Evolutionary conservation across 2,329 filamentous ascomycete genomes (phyloP), one percentile per base, ranked within the genome.

Genomic region (Cadophora gregata): DNA sequence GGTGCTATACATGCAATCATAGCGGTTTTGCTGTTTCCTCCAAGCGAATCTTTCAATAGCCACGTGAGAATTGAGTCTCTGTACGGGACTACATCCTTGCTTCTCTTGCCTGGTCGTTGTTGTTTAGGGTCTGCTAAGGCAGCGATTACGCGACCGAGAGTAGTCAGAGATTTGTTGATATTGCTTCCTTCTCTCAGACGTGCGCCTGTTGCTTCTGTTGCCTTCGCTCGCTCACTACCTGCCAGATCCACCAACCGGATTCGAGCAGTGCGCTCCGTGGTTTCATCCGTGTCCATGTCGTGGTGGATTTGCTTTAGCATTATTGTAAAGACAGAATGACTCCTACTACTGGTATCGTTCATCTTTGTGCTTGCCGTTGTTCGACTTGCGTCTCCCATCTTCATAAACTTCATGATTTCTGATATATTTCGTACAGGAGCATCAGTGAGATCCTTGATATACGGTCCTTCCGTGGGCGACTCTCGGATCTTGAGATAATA

Each of bases 1-100:
- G 96, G 96, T 5, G 93, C 90, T 73, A 99, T 97, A 78, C 96
- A 98, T 9, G 96, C 96, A 75, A 99, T 97, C 96, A 99, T 99
- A 69, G 96, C 96, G 10, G 96, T 99, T 80, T 98, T 99, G 76
- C 90, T 95, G 84, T 99, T 99, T 64, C 96, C 96, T 14, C 96
- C 96, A 0, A 99, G 84, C 1, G 92, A 96, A 79, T 99, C 96
- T 78, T 98, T 98, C 70, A 99, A 85, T 4, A 99, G 85, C 95
- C 95, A 90, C 0, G 88, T 90, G 61, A 90, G 80, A 72, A 90
- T 90, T 1, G 93, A 97, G 80, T 99, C 96, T 70, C 96, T 90
- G 79, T 97, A 99, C 5, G 96, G 96, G 2, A 99, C 91, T 7
- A 93, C 87, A 31, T 94, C 87, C 70, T 86, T 86, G 70, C 86